Percentiles rank a stretch among this genome's conserved stretches.
These are phyloP conservation scores for Prunus davidiana DNA, from an alignment of 306 rosid genomes.

Conservation along the genomic window DNA sequence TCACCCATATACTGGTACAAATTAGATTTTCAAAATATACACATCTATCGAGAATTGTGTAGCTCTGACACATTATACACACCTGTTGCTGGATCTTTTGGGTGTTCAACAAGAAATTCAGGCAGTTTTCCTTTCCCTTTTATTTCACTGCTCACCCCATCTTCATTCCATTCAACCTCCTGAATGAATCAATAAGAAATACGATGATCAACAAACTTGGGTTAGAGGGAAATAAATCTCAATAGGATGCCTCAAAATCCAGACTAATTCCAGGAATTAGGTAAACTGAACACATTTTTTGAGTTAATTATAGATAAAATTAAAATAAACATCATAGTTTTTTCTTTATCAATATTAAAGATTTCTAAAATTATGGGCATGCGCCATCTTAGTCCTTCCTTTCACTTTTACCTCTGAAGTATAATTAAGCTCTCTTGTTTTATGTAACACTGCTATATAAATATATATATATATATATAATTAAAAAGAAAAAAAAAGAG, in stretches of 20 bases:
- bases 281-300: background rate
- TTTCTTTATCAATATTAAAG: background rate
- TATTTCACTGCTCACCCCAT: background rate
- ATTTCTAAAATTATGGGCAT: background rate
- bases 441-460: background rate
- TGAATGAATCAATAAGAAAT: background rate
- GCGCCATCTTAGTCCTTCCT: background rate
- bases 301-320: background rate
- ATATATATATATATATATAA: background rate
- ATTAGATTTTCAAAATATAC: background rate
- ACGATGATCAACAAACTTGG: background rate
- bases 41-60: background rate
- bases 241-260: background rate
- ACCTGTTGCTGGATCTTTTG: conserved; percentile 4
- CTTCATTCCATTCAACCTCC: conserved; percentile 6
- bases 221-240: background rate
- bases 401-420: background rate
- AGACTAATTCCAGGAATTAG: background rate
- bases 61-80: background rate
- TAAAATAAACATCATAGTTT: background rate
- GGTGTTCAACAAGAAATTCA: background rate
- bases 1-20: conserved; percentile 6
- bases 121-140: conserved; percentile 4
- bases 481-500: background rate
- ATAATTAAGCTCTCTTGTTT: background rate